Conservation (phyloP, 2,329 filamentous ascomycete genomes). For the Grosmannia serpens region DNA sequence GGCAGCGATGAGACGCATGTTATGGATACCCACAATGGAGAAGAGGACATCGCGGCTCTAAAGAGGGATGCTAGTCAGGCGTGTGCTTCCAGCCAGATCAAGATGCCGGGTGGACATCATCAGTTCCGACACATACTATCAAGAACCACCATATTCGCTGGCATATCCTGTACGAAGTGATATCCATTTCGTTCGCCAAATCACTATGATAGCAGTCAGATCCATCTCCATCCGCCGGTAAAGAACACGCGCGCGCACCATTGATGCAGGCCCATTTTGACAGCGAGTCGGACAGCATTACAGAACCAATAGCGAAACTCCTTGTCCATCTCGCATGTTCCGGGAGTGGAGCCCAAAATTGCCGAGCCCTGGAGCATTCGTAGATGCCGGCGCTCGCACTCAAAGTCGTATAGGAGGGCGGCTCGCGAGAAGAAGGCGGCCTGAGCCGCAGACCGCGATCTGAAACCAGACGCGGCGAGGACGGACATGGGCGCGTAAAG, state of each 20-base stretch:
- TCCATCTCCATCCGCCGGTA: no score
- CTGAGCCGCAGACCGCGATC: neutral
- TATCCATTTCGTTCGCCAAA: neutral
- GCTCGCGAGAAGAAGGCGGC: neutral
- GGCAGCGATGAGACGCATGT: neutral
- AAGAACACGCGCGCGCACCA: neutral
- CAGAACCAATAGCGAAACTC: slow-evolving; percentile 5
- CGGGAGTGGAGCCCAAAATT: neutral
- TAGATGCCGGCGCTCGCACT: neutral
- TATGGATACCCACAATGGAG: neutral
- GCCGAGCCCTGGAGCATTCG: slow-evolving; percentile 2
- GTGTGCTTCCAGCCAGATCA: no score
- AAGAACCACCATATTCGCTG: slow-evolving; percentile 1
- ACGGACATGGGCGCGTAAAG: neutral
- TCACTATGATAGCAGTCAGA: neutral
- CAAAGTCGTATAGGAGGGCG: slow-evolving; percentile 1
- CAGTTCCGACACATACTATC: neutral
- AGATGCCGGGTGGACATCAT: no score
- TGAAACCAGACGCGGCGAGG: neutral
- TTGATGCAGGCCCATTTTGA: slow-evolving; percentile 2
- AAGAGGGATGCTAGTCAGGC: neutral
- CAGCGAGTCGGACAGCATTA: slow-evolving; percentile 2
- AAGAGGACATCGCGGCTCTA: slow-evolving; percentile 1
- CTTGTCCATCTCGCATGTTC: neutral
- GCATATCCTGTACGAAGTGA: neutral